Conservation (phyloP, 1,139 yeast genomes). For the Blastobotrys serpentis region DNA sequence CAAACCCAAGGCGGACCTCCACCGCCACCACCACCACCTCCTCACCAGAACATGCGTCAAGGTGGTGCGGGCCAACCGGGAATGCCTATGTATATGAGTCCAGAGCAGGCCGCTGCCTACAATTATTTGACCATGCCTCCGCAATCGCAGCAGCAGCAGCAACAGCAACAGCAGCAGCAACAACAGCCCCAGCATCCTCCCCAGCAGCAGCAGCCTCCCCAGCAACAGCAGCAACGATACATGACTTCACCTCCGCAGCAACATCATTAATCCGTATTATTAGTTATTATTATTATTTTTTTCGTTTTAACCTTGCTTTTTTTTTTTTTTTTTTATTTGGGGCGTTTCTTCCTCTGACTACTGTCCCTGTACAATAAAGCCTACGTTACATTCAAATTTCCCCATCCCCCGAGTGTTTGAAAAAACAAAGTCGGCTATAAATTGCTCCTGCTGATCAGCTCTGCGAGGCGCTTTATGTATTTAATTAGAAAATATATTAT, state of each 20-base stretch:
- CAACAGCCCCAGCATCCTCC: conserved; percentile 21
- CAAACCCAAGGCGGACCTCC: too few relatives aligned
- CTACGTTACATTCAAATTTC: too few relatives aligned
- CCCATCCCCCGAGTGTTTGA: too few relatives aligned
- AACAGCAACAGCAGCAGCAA: conserved; percentile 22
- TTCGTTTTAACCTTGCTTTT: background rate
- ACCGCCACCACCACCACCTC: conserved; percentile 6
- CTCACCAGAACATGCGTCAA: conserved; percentile 13
- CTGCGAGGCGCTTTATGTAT: too few relatives aligned
- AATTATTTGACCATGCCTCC: conserved; percentile 27
- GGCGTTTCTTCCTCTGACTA: background rate
- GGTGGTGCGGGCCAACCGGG: conserved; percentile 13
- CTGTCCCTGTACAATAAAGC: too few relatives aligned
- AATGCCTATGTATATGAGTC: conserved; percentile 26
- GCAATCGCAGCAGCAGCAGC: conserved; percentile 26
- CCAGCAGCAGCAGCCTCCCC: conserved; percentile 22
- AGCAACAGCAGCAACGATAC: conserved; percentile 22
- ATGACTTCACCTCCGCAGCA: conserved; percentile 28
- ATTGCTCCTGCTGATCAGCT: too few relatives aligned
- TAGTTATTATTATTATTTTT: background rate
- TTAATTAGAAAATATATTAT: too few relatives aligned
- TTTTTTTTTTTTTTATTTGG: background rate
- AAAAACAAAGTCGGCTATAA: too few relatives aligned
- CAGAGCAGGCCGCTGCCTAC: conserved; percentile 35
- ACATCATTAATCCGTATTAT: conserved; percentile 17